Evolutionary conservation across 164 flowering plant species (phyloP).

Genomic region (Berberis vulgaris): DNA sequence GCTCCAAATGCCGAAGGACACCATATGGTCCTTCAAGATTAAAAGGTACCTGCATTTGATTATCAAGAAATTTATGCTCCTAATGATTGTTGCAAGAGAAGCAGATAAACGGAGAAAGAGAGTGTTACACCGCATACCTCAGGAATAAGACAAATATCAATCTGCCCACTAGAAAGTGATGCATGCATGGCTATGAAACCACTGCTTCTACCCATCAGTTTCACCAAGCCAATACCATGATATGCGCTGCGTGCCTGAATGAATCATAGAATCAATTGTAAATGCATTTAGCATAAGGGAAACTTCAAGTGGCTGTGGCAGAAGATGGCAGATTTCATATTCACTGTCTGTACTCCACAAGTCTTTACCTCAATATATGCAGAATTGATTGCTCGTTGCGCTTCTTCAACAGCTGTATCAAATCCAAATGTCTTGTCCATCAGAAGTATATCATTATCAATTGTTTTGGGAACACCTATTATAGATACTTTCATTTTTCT

Average conservation of each 20-base stretch:
- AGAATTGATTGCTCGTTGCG: conserved; percentile 44
- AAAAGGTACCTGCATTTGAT: conserved; percentile 26
- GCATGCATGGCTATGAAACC: conserved; percentile 50
- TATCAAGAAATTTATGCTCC: not conserved
- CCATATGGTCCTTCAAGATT: conserved; percentile 32
- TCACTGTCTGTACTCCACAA: not conserved
- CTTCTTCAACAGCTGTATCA: conserved; percentile 47
- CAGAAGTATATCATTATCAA: conserved; percentile 40
- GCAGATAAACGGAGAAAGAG: conserved; percentile 3
- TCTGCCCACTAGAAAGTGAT: conserved; percentile 39
- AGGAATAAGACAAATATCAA: conserved; percentile 40
- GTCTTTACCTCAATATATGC: conserved; percentile 38
- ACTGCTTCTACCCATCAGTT: conserved; percentile 47
- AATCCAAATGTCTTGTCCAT: conserved; percentile 50
- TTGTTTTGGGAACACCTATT: conserved; percentile 41
- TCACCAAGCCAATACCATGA: conserved; percentile 41
- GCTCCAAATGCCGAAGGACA: conserved; percentile 30
- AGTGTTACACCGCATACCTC: conserved; percentile 20
- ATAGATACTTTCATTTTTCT: conserved; percentile 36
- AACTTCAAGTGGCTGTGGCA: not conserved
- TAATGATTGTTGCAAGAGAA: not conserved
- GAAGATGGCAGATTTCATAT: not conserved
- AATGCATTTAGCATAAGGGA: not conserved
- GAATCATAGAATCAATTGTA: not conserved
- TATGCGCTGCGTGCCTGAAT: conserved; percentile 40